Base-by-base conservation (phyloP, 768 basidiomycete species). In the Macrolepiota fuliginosa region DNA sequence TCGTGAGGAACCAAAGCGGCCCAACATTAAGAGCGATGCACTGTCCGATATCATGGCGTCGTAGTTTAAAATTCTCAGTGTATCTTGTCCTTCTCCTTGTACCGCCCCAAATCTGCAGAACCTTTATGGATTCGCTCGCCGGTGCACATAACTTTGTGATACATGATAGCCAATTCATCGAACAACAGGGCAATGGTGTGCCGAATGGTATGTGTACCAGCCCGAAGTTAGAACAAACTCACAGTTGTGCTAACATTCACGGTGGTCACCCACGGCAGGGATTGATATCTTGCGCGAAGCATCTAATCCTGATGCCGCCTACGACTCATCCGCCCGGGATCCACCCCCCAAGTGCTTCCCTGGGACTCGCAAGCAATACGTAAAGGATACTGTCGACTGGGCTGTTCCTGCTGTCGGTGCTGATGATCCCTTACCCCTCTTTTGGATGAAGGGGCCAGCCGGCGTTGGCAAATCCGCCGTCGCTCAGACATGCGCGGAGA, bases 341-440 rank as follows among this genome's bases (percentile, higher is more conserved):
- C 17, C 15, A 0, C 32, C 54, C 3, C 54, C 54, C 3, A 22
- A 15, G 0, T 55, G 54, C 15, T 25, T 25, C 39, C 54, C 54
- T n/a, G 54, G 54, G 22, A 55, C 54, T 42, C 54, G 54, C 40
- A 37, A 45, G 13, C 13, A 62, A 32, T 49, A 47, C 39, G 56
- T 65, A 12, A 32, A 39, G 22, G 61, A 62, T 27, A 58, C 62
- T 27, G 22, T 40, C 17, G 19, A 58, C 0, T 62, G 55, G 55
- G 52, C 45, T 12, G 12, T 49, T 27, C 56, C 29, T 1, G 0
- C 29, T 22, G 22, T 46, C n/a, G 27, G 10, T 24, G 29, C 46
- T 22, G 4, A 12, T 15, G 11, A 12, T 13, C 22, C 47, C 47
- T 24, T 45, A 32, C 27, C 56, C n/a, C 25, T 56, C 24, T 46